These are phyloP conservation scores for Coniochaeta hoffmannii DNA, from an alignment of 2,329 filamentous ascomycete genomes.

Conservation along the genomic window DNA sequence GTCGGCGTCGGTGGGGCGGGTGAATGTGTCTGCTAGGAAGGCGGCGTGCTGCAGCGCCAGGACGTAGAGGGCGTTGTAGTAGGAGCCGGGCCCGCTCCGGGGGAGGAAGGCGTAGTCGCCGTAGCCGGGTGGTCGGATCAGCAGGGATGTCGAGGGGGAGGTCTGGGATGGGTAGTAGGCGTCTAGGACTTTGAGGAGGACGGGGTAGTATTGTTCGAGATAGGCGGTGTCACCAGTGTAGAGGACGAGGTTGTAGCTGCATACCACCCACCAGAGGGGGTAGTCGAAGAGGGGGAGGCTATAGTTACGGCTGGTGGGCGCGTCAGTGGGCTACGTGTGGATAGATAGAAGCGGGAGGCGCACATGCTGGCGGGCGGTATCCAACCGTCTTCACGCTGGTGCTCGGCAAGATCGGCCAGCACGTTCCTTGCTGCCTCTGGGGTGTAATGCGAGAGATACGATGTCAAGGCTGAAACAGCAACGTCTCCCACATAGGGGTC, in stretches of 20 bases:
- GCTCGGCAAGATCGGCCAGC: constrained; percentile 38
- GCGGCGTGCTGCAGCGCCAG: constrained; percentile 36
- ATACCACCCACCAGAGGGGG: constrained; percentile 44
- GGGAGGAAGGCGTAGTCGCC: constrained; percentile 45
- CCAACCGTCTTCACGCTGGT: constrained; percentile 44
- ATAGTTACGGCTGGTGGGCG: constrained; percentile 31
- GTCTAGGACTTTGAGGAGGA: constrained; percentile 33
- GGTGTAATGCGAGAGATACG: constrained; percentile 37
- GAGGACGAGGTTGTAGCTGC: constrained; percentile 38
- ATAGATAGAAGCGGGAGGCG: constrained; percentile 8
- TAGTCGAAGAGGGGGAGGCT: constrained; percentile 42
- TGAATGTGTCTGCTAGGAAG: constrained; percentile 26
- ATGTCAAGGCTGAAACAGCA: constrained; percentile 38
- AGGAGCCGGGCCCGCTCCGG: constrained; percentile 38
- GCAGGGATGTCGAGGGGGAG: constrained; percentile 27
- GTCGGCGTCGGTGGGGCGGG: constrained; percentile 20
- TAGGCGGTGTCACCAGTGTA: constrained; percentile 39
- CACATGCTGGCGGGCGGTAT: constrained; percentile 46
- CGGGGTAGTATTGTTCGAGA: constrained; percentile 31
- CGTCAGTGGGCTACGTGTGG: not conserved
- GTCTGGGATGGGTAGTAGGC: constrained; percentile 36
- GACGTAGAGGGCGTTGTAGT: constrained; percentile 45
- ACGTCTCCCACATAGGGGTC: constrained; percentile 47
- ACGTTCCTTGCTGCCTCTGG: constrained; percentile 35
- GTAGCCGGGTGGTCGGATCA: constrained; percentile 21